Conservation (phyloP, 1,284 basidiomycete genomes). For the Apiotrichum laibachii region DNA sequence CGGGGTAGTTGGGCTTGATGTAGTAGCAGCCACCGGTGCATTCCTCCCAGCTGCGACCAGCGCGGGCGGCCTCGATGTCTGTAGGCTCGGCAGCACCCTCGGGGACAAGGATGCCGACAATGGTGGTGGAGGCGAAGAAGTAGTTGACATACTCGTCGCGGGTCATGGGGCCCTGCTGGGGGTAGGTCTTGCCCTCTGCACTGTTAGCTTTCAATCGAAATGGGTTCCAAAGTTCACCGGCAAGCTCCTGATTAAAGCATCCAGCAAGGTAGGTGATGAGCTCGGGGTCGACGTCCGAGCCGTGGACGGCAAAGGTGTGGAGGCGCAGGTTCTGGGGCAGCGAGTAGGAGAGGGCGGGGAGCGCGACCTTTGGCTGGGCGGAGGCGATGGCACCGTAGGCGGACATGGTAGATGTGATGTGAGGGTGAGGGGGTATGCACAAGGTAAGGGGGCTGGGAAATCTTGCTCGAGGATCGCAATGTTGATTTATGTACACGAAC, state of each 20-base stretch:
- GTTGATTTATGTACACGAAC: neutral
- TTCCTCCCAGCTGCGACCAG: slow-evolving; percentile 61
- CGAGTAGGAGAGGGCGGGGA: slow-evolving; percentile 49
- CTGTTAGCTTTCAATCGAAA: neutral
- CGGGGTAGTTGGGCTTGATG: slow-evolving; percentile 88
- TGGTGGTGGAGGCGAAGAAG: slow-evolving; percentile 73
- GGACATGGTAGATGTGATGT: slow-evolving; percentile 17
- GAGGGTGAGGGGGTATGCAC: neutral
- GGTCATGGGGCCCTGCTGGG: slow-evolving; percentile 66
- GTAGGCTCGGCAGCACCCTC: slow-evolving; percentile 25
- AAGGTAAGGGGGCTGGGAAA: neutral
- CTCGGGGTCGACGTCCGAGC: slow-evolving; percentile 56
- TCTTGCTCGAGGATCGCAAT: neutral
- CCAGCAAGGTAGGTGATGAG: slow-evolving; percentile 63
- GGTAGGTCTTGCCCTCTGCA: slow-evolving; percentile 69
- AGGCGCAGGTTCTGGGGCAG: slow-evolving; percentile 38
- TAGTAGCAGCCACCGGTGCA: slow-evolving; percentile 78
- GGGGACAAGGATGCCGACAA: slow-evolving; percentile 62
- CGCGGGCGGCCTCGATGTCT: slow-evolving; percentile 35
- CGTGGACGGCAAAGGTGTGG: slow-evolving; percentile 65
- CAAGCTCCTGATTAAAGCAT: slow-evolving; percentile 70
- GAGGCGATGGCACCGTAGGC: slow-evolving; percentile 56
- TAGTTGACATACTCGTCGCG: slow-evolving; percentile 60
- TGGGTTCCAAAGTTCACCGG: slow-evolving; percentile 47
- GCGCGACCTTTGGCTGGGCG: slow-evolving; percentile 24